A percentile compares a stretch with the other conserved stretches of the same genome.
These are phyloP conservation scores for Cymbidium sinense DNA, from an alignment of 106 monocot species.

Conservation along the genomic window DNA sequence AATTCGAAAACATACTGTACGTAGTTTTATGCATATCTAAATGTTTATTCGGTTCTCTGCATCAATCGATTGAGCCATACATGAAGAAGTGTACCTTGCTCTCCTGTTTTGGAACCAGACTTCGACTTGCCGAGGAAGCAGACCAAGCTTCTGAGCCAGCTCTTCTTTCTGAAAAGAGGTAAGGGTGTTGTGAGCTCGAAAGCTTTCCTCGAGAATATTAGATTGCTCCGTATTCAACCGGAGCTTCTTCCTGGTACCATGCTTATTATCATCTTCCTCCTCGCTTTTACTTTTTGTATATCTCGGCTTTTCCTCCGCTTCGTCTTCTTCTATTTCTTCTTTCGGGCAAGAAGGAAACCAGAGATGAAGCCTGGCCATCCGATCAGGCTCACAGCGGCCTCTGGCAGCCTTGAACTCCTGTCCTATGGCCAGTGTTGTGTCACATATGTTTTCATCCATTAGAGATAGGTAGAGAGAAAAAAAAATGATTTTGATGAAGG, in stretches of 20 bases:
- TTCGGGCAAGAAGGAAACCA: slow-evolving; percentile 6
- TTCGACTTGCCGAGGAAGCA: slow-evolving; percentile 30
- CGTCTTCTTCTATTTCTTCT: background rate
- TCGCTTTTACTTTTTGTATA: background rate
- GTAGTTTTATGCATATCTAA: too few species aligned
- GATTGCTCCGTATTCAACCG: slow-evolving; percentile 7
- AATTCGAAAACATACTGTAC: too few species aligned
- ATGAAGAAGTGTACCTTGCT: slow-evolving; percentile 49
- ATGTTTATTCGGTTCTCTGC: too few species aligned
- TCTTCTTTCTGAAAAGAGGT: slow-evolving; percentile 26
- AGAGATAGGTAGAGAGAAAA: background rate
- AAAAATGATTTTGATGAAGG: background rate
- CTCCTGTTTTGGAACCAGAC: slow-evolving; percentile 54
- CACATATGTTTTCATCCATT: background rate
- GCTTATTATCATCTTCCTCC: background rate
- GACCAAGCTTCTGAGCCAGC: slow-evolving; percentile 23
- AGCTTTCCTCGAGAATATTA: slow-evolving; percentile 11
- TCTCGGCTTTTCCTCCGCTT: background rate
- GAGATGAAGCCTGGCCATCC: background rate
- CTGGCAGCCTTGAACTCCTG: background rate
- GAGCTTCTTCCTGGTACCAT: slow-evolving; percentile 17
- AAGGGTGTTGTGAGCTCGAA: slow-evolving; percentile 8
- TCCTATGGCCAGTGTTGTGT: slow-evolving; percentile 7
- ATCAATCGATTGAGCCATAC: too few species aligned
- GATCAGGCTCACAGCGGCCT: slow-evolving; percentile 10